These are phyloP conservation scores for Sherardia arvensis DNA, from an alignment of 257 asterid species.

Conservation along the genomic window DNA sequence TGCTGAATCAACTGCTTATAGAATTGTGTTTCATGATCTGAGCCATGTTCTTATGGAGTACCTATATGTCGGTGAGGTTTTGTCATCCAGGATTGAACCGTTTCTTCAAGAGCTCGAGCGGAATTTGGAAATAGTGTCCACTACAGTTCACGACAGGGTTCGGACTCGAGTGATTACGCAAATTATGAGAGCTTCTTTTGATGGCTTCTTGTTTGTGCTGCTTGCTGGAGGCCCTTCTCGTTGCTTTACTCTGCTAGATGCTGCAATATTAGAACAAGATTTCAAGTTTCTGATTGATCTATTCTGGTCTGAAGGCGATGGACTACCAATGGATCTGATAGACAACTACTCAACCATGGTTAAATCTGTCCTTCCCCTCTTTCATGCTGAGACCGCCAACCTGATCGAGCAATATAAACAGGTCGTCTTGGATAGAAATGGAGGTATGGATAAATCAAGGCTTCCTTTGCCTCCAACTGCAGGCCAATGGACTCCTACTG, in stretches of 20 bases:
- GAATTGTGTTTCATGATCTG: constrained; percentile 59
- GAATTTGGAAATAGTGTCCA: constrained; percentile 56
- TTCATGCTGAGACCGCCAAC: constrained; percentile 35
- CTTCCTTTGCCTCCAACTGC: constrained; percentile 65
- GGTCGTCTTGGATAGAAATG: constrained; percentile 22
- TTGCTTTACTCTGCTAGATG: constrained; percentile 45
- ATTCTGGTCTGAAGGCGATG: constrained; percentile 95
- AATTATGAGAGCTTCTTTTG: constrained; percentile 80
- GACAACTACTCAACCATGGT: constrained; percentile 39
- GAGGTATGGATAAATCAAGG: constrained; percentile 34
- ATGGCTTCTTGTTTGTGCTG: constrained; percentile 72
- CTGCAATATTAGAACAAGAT: constrained; percentile 54
- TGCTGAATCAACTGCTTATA: constrained; percentile 70
- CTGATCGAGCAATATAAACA: constrained; percentile 49
- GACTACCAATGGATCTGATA: constrained; percentile 77
- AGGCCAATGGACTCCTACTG: constrained; percentile 66
- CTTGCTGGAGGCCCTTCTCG: constrained; percentile 80
- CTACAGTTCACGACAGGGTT: constrained; percentile 69
- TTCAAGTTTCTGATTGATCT: constrained; percentile 58
- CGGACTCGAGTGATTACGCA: constrained; percentile 78
- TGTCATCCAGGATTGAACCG: constrained; percentile 77
- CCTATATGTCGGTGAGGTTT: constrained; percentile 54
- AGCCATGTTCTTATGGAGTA: constrained; percentile 49
- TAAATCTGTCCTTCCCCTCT: constrained; percentile 45
- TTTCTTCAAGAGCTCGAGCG: constrained; percentile 79